These are phyloP conservation scores for Stachybotrys elegans DNA, from an alignment of 2,329 filamentous ascomycete genomes.

Conservation along the genomic window DNA sequence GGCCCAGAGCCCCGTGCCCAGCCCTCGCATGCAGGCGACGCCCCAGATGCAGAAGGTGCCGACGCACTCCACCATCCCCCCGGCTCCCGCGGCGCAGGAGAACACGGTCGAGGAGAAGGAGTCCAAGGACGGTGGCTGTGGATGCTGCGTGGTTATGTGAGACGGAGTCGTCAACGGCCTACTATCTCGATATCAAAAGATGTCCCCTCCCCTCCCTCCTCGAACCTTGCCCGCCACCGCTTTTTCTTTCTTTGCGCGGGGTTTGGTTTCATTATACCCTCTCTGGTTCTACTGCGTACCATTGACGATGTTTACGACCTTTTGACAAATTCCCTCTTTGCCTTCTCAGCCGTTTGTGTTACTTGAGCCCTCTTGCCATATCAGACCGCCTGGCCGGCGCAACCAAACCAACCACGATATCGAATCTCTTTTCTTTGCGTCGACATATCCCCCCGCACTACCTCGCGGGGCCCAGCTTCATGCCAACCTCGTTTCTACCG, in stretches of 20 bases:
- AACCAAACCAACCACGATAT: too few species aligned
- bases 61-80: constrained; percentile 10
- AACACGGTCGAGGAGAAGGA: constrained; percentile 23
- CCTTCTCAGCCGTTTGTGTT: constrained; percentile 25
- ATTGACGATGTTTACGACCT: not conserved
- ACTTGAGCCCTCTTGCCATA: constrained; percentile 15
- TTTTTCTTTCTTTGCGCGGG: not conserved
- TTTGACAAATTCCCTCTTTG: constrained; percentile 9
- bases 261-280: not conserved
- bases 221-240: too few species aligned
- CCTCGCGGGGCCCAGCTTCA: too few species aligned
- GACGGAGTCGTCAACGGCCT: too few species aligned
- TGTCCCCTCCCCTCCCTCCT: too few species aligned
- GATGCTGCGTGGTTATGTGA: constrained; percentile 49
- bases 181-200: too few species aligned
- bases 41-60: constrained; percentile 26
- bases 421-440: too few species aligned
- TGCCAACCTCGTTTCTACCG: too few species aligned
- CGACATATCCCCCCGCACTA: too few species aligned
- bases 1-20: constrained; percentile 30
- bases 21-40: constrained; percentile 37
- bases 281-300: not conserved
- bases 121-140: constrained; percentile 39
- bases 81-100: constrained; percentile 6
- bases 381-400: constrained; percentile 17